Base-by-base conservation (phyloP, 257 asterid species). In the Primulina eburnea region DNA sequence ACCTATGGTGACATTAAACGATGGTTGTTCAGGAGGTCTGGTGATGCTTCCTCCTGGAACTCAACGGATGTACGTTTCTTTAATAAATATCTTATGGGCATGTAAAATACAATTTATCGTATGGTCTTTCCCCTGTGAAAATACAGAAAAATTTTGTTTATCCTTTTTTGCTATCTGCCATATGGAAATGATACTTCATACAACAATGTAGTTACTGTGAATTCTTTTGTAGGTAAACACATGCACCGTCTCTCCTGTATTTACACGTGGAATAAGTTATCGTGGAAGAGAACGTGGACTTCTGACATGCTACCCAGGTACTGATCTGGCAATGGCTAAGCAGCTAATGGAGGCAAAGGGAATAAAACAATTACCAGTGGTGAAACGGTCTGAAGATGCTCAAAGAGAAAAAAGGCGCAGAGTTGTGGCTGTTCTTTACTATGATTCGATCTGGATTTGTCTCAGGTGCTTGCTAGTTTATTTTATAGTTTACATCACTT, bases 331-430 rank as follows among this genome's bases (percentile, higher is more conserved):
- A 63, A 91, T 81, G 84, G 99, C 97, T 0, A 94, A 89, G 81
- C 99, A 94, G 77, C 87, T 94, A 63, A 89, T 91, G 97, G 99
- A 91, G 81, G 97, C 97, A 29, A 94, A 91, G 85, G 97, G 90
- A 53, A 85, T 94, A 72, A 91, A 87, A 61, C 99, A 88, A 69
- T 83, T 94, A 81, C 97, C 99, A 35, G 97, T 94, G 71, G 78
- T 94, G 47, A 89, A 83, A 72, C 97, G 92, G 12, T 80, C 83
- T 28, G 84, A 80, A 73, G 90, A 82, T 76, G 66, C 60, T 69
- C 89, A 68, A 70, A 85, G 82, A 77, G 92, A 91, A 76, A 65
- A 84, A 81, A 93, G 80, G 71, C 92, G 84, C 64, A 84, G 63
- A 69, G 33, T 82, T 71, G 78, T 77, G 65, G 97, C 87, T 73